Percentiles rank a stretch among this genome's conserved stretches.
These are phyloP conservation scores for Tylopilus vinaceipallidus DNA, from an alignment of 768 basidiomycete species.

Conservation along the genomic window DNA sequence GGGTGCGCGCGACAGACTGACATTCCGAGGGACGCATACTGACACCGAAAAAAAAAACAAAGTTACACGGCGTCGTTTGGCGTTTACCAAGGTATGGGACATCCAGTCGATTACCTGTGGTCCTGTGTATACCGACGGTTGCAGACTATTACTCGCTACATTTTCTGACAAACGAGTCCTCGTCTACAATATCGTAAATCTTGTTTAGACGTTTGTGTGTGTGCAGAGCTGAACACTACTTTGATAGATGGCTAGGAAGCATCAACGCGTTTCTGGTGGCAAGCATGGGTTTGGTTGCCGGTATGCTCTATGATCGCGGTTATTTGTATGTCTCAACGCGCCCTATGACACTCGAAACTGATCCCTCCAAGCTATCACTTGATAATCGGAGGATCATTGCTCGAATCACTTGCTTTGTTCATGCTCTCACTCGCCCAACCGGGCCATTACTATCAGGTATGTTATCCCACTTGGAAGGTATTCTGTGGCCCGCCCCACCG, in stretches of 20 bases:
- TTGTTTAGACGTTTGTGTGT: not conserved
- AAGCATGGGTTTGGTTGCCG: slow-evolving; percentile 38
- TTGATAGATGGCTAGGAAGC: slow-evolving; percentile 44
- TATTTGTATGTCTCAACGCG: slow-evolving; percentile 38
- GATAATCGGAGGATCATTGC: slow-evolving; percentile 42
- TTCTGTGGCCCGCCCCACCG: not conserved
- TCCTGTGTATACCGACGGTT: not conserved
- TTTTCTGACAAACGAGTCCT: slow-evolving; percentile 33
- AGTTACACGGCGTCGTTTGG: slow-evolving; percentile 38
- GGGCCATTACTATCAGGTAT: slow-evolving; percentile 42
- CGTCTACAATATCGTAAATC: slow-evolving; percentile 38
- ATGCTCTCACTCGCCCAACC: slow-evolving; percentile 46
- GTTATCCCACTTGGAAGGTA: slow-evolving; percentile 4
- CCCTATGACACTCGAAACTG: not conserved
- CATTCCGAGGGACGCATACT: not conserved
- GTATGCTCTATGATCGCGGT: slow-evolving; percentile 48
- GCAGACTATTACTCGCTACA: slow-evolving; percentile 38
- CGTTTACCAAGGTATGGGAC: slow-evolving; percentile 38
- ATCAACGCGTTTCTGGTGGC: slow-evolving; percentile 41
- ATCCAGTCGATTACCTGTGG: not conserved
- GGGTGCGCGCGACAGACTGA: slow-evolving; percentile 21
- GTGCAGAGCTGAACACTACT: not conserved
- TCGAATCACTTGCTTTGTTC: slow-evolving; percentile 42
- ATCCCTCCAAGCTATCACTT: slow-evolving; percentile 38
- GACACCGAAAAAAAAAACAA: not conserved